Percentiles rank a stretch among this genome's conserved stretches.
Conservation (phyloP, 148 eudicot genomes). For the Suaeda aralocaspica region DNA sequence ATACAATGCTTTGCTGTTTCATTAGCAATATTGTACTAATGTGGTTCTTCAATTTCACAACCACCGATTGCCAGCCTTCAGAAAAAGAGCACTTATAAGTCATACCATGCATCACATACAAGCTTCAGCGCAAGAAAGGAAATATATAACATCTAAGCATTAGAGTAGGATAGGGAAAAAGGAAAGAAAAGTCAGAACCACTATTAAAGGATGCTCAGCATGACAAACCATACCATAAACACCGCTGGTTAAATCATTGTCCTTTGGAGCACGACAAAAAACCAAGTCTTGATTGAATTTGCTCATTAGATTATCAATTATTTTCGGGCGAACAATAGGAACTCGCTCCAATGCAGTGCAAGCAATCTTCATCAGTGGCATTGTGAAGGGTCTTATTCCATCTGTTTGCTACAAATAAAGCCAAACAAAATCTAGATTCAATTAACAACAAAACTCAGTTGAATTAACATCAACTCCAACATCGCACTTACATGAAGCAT, state of each 20-base stretch:
- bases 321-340: conserved; percentile 61
- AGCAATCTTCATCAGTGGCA: conserved; percentile 91
- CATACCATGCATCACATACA: neutral
- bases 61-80: neutral
- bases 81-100: neutral
- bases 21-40: neutral
- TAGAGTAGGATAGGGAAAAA: neutral
- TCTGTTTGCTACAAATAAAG: conserved; percentile 60
- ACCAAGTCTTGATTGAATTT: conserved; percentile 85
- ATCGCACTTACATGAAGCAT: neutral
- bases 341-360: conserved; percentile 95
- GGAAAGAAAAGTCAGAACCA: neutral
- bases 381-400: conserved; percentile 94
- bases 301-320: conserved; percentile 69
- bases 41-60: neutral
- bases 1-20: neutral
- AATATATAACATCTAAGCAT: neutral
- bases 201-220: neutral
- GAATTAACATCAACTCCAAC: neutral
- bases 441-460: neutral
- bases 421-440: conserved; percentile 6
- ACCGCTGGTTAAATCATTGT: conserved; percentile 55
- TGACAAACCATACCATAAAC: conserved; percentile 53
- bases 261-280: conserved; percentile 84
- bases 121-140: neutral